Evolutionary conservation across 768 basidiomycete species (phyloP), one percentile per base, ranked within the genome.

Genomic region (Lactarius sp.): DNA sequence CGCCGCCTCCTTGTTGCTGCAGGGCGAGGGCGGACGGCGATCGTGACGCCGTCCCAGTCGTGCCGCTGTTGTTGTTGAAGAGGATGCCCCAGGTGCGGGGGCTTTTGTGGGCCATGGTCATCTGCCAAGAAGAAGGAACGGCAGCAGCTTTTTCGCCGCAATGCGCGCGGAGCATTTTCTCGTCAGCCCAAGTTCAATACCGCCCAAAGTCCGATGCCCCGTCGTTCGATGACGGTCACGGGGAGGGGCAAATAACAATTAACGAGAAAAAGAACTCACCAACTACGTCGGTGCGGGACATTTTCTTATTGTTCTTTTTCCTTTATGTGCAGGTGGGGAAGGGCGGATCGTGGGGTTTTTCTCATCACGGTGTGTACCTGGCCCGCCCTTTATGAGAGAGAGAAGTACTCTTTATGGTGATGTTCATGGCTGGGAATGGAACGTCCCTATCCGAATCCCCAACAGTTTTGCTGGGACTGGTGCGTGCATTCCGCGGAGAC

Each of bases 251-350:
- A 27, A 27, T 27, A 27, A 31, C 39, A 47, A 50, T 27, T 22
- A 54, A 53, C 27, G 33, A 22, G 44, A 37, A 22, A 10, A 34
- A 20, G 6, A 14, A 12, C 61, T 56, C 50, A 62, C 61, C 61
- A 18, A 14, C 55, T 51, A n/a, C 55, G n/a, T 56, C 20, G 31
- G 41, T n/a, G 34, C 18, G 52, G 10, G 55, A 62, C 61, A 62
- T 62, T 12, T 33, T 31, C 7, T 18, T 33, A 12, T 52, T 41
- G 14, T 22, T 41, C n/a, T 50, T 20, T 10, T 6, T 13, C 4
- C 14, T 55, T 22, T 1, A 2, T 47, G 47, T 16, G 60, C n/a
- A 49, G 22, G 20, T 33, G 34, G 53, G 54, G 36, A 20, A 36
- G n/a, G 42, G 33, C 16, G 46, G 54, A 34, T 20, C 33, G 36